Evolutionary conservation across 176 grass and related monocot genomes (phyloP).

Genomic region (Carex pumila): DNA sequence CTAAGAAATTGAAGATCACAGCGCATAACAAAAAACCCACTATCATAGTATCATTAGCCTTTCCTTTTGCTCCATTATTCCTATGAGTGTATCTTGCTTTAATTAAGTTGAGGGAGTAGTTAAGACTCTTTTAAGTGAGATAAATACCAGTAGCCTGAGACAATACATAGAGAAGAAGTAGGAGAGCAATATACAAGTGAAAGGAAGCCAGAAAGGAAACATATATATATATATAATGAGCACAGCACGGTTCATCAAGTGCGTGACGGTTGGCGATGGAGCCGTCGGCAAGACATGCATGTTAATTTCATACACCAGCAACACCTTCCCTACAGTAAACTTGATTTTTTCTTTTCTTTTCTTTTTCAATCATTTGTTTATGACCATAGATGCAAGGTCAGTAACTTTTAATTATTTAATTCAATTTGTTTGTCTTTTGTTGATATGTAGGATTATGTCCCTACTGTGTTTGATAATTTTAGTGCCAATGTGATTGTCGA

Average conservation of each 20-base stretch:
- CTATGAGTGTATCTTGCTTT: constrained; percentile 18
- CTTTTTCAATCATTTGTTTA: neutral
- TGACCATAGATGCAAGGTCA: neutral
- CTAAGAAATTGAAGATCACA: neutral
- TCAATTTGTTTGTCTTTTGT: constrained; percentile 6
- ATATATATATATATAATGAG: constrained; percentile 24
- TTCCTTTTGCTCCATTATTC: constrained; percentile 8
- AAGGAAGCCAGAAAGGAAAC: neutral
- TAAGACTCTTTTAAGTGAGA: constrained; percentile 27
- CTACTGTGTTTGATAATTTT: constrained; percentile 39
- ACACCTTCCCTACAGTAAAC: constrained; percentile 45
- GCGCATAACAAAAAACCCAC: constrained; percentile 6
- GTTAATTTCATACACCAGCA: constrained; percentile 55
- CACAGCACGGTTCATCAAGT: constrained; percentile 50
- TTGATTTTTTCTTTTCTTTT: neutral
- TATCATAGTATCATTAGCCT: constrained; percentile 25
- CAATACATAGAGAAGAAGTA: neutral
- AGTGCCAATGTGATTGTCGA: constrained; percentile 34
- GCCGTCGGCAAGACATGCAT: constrained; percentile 51
- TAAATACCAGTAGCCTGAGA: constrained; percentile 23
- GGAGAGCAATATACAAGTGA: neutral
- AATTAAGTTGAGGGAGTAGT: constrained; percentile 20
- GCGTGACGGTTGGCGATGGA: constrained; percentile 42
- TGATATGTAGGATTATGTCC: constrained; percentile 29
- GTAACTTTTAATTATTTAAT: neutral